These are phyloP conservation scores for Micractinium conductrix DNA, from an alignment of 139 green algal species.

Conservation along the genomic window DNA sequence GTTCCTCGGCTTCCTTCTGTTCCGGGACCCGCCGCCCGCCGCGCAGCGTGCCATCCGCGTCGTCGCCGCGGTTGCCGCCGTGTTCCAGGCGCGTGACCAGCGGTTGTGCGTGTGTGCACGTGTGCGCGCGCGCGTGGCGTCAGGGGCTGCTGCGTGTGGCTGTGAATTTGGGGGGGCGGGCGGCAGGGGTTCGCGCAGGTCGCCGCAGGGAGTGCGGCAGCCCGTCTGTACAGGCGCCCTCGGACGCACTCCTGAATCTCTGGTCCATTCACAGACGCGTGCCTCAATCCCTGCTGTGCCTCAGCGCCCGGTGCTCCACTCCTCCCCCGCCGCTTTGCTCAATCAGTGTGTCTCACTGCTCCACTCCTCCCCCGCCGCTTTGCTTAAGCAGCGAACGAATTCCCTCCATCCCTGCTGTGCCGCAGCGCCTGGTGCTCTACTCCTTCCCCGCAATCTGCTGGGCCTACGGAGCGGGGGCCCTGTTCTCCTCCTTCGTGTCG, in stretches of 20 bases:
- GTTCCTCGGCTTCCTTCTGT: conserved; percentile 75
- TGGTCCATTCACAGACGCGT: too few species aligned
- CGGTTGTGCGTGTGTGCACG: too few species aligned
- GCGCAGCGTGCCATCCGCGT: conserved; percentile 50
- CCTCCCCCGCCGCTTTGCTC: background rate
- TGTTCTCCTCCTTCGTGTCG: conserved; percentile 76
- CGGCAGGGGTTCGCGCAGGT: too few species aligned
- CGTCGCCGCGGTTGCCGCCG: conserved; percentile 50
- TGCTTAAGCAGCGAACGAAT: background rate
- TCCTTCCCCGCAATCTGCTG: conserved; percentile 77
- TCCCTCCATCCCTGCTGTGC: background rate
- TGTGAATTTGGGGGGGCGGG: too few species aligned
- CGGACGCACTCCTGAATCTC: too few species aligned
- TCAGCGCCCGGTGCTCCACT: conserved; percentile 1
- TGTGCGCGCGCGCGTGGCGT: too few species aligned
- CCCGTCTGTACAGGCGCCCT: too few species aligned
- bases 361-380: background rate
- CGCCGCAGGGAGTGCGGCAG: too few species aligned
- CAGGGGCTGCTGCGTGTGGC: too few species aligned
- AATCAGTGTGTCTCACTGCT: background rate
- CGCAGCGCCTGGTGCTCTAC: conserved; percentile 24
- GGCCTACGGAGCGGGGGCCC: conserved; percentile 80
- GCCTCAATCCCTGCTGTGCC: background rate
- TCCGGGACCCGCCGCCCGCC: conserved; percentile 51
- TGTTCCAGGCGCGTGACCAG: conserved; percentile 74